Evolutionary conservation across 23 red algal species (phyloP).

Genomic region (Agarophyton chilense): DNA sequence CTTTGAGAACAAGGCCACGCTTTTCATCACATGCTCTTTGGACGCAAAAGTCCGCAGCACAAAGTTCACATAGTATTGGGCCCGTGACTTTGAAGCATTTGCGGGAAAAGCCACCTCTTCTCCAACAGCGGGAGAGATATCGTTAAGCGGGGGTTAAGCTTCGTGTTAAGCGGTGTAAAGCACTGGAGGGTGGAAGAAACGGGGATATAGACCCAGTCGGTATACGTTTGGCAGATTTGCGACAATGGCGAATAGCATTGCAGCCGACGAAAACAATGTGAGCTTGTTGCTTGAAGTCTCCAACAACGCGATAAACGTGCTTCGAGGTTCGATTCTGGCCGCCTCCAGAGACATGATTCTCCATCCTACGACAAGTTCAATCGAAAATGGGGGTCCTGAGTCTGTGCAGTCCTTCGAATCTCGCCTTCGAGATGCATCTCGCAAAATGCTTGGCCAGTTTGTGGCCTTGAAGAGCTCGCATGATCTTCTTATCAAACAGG

Average conservation of each 20-base stretch:
- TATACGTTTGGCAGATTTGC: background rate
- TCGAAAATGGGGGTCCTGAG: background rate
- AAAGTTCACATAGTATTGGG: no score
- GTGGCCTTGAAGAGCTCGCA: conserved; percentile 17
- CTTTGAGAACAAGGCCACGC: no score
- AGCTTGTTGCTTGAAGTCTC: background rate
- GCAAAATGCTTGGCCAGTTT: background rate
- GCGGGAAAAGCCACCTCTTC: no score
- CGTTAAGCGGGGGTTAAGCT: no score
- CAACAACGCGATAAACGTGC: background rate
- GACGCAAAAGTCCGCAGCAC: no score
- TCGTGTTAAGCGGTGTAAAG: no score
- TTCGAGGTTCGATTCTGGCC: background rate
- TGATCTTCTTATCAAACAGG: conserved; percentile 18
- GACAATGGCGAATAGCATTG: background rate
- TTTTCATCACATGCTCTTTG: no score
- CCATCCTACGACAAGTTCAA: background rate
- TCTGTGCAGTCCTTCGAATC: background rate
- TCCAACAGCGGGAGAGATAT: no score
- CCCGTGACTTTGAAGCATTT: no score
- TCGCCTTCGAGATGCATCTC: background rate
- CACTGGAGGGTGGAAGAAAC: no score
- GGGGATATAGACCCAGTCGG: no score
- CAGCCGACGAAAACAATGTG: background rate
- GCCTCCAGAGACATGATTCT: background rate